phyloP scores from a whole-genome alignment of 78 protist genomes.

The Isochrysis galbana region DNA sequence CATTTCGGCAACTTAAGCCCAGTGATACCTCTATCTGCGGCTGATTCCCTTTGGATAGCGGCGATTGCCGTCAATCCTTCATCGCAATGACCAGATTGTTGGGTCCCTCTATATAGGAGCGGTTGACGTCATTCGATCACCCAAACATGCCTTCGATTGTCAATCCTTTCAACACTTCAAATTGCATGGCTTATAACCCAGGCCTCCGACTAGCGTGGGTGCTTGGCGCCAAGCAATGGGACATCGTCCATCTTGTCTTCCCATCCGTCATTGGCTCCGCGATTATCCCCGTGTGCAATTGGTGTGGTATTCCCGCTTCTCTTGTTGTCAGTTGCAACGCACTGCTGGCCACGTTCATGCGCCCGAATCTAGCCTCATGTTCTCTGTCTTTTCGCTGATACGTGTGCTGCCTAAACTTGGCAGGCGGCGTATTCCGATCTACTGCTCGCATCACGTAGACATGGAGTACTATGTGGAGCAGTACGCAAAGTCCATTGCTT shows the following conservation, averaged over 20 bases:
- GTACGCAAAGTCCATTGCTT: background rate
- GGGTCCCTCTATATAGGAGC: background rate
- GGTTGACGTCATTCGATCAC: constrained; percentile 14
- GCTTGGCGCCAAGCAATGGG: constrained; percentile 25
- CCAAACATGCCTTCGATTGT: constrained; percentile 19
- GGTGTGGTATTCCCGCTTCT: constrained; percentile 30
- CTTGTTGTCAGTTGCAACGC: no score
- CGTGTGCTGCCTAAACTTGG: no score
- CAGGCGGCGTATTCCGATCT: background rate
- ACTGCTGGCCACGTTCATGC: no score
- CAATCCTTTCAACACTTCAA: constrained; percentile 14
- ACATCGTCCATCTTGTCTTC: constrained; percentile 34
- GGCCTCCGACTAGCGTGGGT: constrained; percentile 33
- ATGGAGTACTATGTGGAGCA: background rate
- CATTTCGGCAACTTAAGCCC: no score
- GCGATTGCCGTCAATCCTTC: no score
- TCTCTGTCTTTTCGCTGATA: no score
- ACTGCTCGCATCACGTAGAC: constrained; percentile 25
- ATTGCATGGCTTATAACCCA: constrained; percentile 17
- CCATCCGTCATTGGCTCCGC: constrained; percentile 14
- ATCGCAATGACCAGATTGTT: no score
- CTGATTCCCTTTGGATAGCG: no score
- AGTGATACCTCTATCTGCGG: no score
- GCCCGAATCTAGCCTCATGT: no score
- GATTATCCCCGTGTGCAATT: background rate